Evolutionary conservation across 352 stramenopile species (phyloP), one percentile per base, ranked within the genome.

Genomic region (Pythium brassicae): DNA sequence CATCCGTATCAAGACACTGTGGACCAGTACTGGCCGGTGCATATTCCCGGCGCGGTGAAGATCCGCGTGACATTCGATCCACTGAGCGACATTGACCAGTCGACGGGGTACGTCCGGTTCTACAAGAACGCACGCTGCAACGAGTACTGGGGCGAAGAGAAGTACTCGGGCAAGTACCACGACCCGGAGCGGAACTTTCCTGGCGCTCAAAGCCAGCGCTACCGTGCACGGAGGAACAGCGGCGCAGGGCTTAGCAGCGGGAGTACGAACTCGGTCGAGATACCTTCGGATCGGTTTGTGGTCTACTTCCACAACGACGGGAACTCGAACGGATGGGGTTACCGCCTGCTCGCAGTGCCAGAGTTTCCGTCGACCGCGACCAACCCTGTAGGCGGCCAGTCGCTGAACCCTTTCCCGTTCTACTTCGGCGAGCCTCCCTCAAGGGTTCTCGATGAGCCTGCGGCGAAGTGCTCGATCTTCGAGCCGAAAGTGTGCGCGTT

Each of bases 31-130:
- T 90, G 72, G 51, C 68, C 78, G 15, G 64, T 94, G 25, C 74
- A 85, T 29, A 83, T 92, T 61, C 81, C 79, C n/a, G 76, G 78
- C 4, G 82, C 84, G 23, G 66, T 63, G 4, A 87, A 74, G 39
- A 86, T 94, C 60, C 78, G 78, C 17, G 66, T 94, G 4, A 89
- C 68, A 0, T 92, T 94, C 63, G 82, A 94, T 59, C 69, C 76
- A 12, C 52, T 89, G 29, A 88, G 68, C 44, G 76, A 91, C 27
- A 74, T 90, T 44, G 72, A 86, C 25, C 62, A 72, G n/a, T 70
- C 72, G 0, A 76, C 64, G 2, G 79, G 78, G 0, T 89, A 78
- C 59, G 78, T 92, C 39, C 77, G 78, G 0, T 74, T 92, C 57
- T 89, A 89, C 65, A 86, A 85, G 57, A 74, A 86, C 51, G 76